These are phyloP conservation scores for Ilyonectria robusta DNA, from an alignment of 2,329 filamentous ascomycete genomes.

Conservation along the genomic window DNA sequence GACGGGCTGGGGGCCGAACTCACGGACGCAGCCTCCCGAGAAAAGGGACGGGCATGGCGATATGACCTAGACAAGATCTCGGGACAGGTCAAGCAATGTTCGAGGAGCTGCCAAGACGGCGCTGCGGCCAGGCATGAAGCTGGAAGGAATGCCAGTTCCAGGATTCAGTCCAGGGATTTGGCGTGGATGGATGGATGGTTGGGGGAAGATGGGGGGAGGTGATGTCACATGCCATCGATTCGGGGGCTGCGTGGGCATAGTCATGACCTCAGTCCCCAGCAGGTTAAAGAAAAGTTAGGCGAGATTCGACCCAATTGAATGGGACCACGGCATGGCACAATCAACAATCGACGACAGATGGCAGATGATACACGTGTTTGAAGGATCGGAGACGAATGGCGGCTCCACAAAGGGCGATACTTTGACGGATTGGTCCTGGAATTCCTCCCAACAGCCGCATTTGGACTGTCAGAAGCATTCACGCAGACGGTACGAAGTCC, in stretches of 20 bases:
- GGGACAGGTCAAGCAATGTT: not conserved
- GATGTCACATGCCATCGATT: slow-evolving; percentile 49
- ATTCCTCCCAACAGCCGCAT: not conserved
- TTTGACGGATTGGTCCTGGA: not conserved
- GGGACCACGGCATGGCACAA: not conserved
- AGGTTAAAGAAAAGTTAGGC: slow-evolving; percentile 30
- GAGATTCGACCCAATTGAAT: slow-evolving; percentile 23
- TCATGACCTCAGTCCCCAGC: slow-evolving; percentile 30
- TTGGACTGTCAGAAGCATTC: not conserved
- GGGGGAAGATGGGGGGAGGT: slow-evolving; percentile 26
- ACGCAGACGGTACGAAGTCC: not conserved
- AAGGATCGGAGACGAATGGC: not conserved
- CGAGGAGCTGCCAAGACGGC: slow-evolving; percentile 22
- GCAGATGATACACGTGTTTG: not conserved
- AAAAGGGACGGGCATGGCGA: slow-evolving; percentile 66
- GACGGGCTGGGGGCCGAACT: slow-evolving; percentile 46
- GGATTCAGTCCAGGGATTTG: slow-evolving; percentile 15
- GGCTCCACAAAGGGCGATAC: not conserved
- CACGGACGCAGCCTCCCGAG: slow-evolving; percentile 67
- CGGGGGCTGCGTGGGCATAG: slow-evolving; percentile 14
- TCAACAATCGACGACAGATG: not conserved
- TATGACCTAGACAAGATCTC: slow-evolving; percentile 23
- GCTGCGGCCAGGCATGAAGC: slow-evolving; percentile 14
- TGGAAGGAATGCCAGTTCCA: slow-evolving; percentile 24
- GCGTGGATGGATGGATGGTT: slow-evolving; percentile 8